Percentiles rank a stretch among this genome's conserved stretches.
These are phyloP conservation scores for Houttuynia cordata DNA, from an alignment of 164 flowering plant species.

Conservation along the genomic window DNA sequence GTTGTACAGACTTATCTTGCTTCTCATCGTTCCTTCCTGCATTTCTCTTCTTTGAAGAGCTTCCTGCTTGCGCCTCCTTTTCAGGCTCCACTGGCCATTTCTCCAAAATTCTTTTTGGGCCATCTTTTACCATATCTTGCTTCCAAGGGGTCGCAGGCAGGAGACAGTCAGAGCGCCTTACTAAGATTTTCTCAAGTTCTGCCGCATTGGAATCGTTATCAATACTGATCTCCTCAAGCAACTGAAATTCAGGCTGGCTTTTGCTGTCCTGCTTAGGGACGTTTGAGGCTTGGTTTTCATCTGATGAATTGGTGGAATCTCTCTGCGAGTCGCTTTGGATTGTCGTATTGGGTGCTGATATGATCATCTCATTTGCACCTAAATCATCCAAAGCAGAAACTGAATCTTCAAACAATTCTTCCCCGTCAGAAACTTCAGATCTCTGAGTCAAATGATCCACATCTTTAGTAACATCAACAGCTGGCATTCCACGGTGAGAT, in stretches of 20 bases:
- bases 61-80: conserved; percentile 29
- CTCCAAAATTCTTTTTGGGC: conserved; percentile 26
- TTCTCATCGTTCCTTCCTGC: conserved; percentile 20
- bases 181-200: conserved; percentile 35
- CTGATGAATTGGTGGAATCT: conserved; percentile 8
- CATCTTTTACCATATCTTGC: conserved; percentile 40
- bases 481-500: conserved; percentile 8
- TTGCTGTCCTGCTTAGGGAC: conserved; percentile 20
- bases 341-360: too few species aligned
- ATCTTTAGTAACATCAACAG: background rate
- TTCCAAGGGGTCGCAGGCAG: conserved; percentile 73
- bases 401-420: conserved; percentile 20
- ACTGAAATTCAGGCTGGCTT: conserved; percentile 17
- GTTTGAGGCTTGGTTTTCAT: conserved; percentile 16
- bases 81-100: conserved; percentile 25
- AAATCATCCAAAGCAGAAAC: conserved; percentile 34
- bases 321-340: conserved; percentile 10
- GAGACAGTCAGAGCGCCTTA: conserved; percentile 25
- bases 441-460: background rate
- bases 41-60: conserved; percentile 27
- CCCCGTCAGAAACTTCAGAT: conserved; percentile 9
- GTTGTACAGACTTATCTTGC: conserved; percentile 24
- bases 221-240: conserved; percentile 26
- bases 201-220: conserved; percentile 32
- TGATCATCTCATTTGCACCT: too few species aligned